phyloP scores from a whole-genome alignment of 768 basidiomycete species.

The Amanita rubescens region DNA sequence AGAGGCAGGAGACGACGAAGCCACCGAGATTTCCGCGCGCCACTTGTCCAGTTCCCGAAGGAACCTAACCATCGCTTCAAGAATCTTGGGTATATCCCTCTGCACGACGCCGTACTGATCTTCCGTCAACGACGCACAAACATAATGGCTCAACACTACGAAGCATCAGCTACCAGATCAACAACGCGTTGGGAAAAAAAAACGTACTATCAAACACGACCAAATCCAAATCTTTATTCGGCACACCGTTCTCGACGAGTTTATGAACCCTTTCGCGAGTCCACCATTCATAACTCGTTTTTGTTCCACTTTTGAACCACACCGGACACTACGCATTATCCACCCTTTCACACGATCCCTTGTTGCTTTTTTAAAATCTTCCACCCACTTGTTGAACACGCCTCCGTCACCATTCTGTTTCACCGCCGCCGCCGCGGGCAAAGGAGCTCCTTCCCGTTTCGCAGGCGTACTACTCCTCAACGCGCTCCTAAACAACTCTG shows the following conservation, averaged over 20 bases:
- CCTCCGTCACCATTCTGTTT: too few relatives aligned
- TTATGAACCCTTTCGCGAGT: conserved; percentile 44
- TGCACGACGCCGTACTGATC: conserved; percentile 82
- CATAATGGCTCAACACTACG: conserved; percentile 60
- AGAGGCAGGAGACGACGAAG: too few relatives aligned
- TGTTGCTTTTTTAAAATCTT: too few relatives aligned
- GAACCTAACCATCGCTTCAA: conserved; percentile 70
- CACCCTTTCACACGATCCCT: conserved; percentile 4
- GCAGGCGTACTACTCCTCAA: too few relatives aligned
- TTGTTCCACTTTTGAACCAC: neutral
- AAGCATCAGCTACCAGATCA: neutral
- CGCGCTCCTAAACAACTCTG: conserved; percentile 34
- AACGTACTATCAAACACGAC: conserved; percentile 55
- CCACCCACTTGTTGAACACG: neutral
- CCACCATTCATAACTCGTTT: conserved; percentile 51
- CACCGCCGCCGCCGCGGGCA: too few relatives aligned
- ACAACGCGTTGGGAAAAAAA: neutral
- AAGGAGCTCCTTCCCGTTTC: too few relatives aligned
- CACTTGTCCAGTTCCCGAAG: conserved; percentile 48
- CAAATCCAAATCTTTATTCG: conserved; percentile 53
- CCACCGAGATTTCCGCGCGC: too few relatives aligned
- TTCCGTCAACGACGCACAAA: conserved; percentile 69
- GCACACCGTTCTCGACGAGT: conserved; percentile 46
- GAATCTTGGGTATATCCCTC: conserved; percentile 67
- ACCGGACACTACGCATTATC: neutral